Percentiles rank a stretch among this genome's conserved stretches.
Evolutionary conservation across 2,329 filamentous ascomycete species (phyloP).

Genomic region (Aspergillus ochraceoroseus): DNA sequence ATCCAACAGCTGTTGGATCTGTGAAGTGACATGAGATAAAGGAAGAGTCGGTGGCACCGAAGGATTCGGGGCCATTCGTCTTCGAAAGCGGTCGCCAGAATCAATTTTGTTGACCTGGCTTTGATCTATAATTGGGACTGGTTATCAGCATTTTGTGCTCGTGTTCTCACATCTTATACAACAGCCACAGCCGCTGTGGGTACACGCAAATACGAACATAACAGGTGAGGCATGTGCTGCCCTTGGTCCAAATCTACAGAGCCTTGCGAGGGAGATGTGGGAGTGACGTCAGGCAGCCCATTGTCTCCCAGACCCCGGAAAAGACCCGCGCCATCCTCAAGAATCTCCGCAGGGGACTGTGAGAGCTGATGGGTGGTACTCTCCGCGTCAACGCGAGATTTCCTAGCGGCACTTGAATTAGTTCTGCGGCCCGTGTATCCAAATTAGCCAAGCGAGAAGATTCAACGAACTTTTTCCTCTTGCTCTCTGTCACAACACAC

Average conservation of each 20-base stretch:
- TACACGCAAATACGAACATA: conserved; percentile 49
- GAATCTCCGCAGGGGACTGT: conserved; percentile 34
- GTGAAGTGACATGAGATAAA: conserved; percentile 33
- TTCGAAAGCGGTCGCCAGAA: conserved; percentile 43
- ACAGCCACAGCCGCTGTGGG: not conserved
- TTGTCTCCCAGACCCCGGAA: conserved; percentile 28
- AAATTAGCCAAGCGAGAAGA: not conserved
- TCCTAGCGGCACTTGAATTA: conserved; percentile 26
- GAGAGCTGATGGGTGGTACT: conserved; percentile 28
- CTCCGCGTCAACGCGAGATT: conserved; percentile 41
- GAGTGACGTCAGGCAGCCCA: conserved; percentile 30
- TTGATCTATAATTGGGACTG: conserved; percentile 25
- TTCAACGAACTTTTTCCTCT: conserved; percentile 57
- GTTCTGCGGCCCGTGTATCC: not conserved
- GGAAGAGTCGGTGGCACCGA: conserved; percentile 38
- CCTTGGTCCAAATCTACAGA: conserved; percentile 47
- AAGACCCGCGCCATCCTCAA: conserved; percentile 32
- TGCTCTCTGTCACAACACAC: conserved; percentile 68
- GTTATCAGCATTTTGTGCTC: conserved; percentile 10
- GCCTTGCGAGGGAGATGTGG: conserved; percentile 44
- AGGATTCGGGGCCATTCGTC: conserved; percentile 44
- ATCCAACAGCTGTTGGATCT: conserved; percentile 37
- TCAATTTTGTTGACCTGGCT: conserved; percentile 44
- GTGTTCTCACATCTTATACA: not conserved
- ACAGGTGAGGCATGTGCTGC: conserved; percentile 59